Conservation (phyloP, 768 basidiomycete genomes). For the Antrodiella citrinella region DNA sequence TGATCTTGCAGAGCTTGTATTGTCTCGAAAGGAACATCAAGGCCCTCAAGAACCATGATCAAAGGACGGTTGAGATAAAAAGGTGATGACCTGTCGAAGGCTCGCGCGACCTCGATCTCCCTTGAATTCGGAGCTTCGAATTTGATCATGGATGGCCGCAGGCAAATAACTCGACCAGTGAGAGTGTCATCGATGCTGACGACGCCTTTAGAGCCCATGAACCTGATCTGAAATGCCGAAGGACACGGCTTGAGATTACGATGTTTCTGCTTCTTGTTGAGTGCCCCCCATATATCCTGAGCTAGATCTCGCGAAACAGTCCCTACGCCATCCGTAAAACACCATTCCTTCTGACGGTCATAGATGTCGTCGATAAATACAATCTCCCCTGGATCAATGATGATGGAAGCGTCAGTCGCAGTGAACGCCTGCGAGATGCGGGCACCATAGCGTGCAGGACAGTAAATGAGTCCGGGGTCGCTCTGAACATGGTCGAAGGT, state of each 20-base stretch:
- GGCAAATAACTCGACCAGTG: slow-evolving; percentile 36
- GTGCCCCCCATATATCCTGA: slow-evolving; percentile 34
- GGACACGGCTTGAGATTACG: slow-evolving; percentile 32
- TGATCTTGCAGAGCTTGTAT: slow-evolving; percentile 47
- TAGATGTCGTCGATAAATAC: slow-evolving; percentile 40
- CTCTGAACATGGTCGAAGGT: slow-evolving; percentile 35
- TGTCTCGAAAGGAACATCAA: slow-evolving; percentile 46
- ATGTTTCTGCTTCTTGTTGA: slow-evolving; percentile 27
- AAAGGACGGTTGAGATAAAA: slow-evolving; percentile 57
- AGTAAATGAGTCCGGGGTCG: slow-evolving; percentile 41
- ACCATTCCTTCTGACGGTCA: slow-evolving; percentile 7
- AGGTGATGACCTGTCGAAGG: slow-evolving; percentile 50
- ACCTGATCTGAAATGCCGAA: slow-evolving; percentile 52
- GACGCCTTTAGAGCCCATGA: slow-evolving; percentile 61
- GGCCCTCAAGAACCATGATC: slow-evolving; percentile 59
- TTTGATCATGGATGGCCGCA: slow-evolving; percentile 62
- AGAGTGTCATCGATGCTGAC: slow-evolving; percentile 49
- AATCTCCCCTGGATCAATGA: slow-evolving; percentile 32
- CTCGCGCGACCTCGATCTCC: slow-evolving; percentile 53
- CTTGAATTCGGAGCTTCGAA: slow-evolving; percentile 40
- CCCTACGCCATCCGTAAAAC: slow-evolving; percentile 68
- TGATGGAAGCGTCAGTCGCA: slow-evolving; percentile 54
- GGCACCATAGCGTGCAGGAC: slow-evolving; percentile 66
- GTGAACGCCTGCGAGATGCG: slow-evolving; percentile 71
- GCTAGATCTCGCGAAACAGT: slow-evolving; percentile 53